phyloP scores from a whole-genome alignment of 2,329 filamentous ascomycete genomes.

The Epichloe sibirici region DNA sequence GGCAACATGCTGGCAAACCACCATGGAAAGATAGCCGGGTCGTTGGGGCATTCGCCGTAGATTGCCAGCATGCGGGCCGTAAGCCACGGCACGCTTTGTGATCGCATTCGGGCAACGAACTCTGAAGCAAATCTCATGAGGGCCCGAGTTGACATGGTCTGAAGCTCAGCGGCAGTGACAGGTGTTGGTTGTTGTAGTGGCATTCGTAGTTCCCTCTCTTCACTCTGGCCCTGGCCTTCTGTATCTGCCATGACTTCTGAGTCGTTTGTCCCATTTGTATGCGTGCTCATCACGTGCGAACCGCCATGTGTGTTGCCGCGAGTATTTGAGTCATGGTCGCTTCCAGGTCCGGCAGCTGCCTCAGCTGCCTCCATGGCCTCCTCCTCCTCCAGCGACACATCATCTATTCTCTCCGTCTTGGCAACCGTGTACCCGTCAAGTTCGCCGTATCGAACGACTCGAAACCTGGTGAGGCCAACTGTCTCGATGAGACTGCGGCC shows the following conservation, averaged over 20 bases:
- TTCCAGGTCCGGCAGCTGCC: constrained; percentile 9
- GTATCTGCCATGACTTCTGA: not conserved
- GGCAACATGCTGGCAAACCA: constrained; percentile 82
- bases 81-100: constrained; percentile 61
- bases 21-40: constrained; percentile 71
- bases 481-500: constrained; percentile 75
- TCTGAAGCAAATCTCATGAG: constrained; percentile 52
- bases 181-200: not conserved
- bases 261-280: not conserved
- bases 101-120: constrained; percentile 59
- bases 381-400: constrained; percentile 71
- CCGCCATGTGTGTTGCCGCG: not conserved
- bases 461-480: constrained; percentile 64
- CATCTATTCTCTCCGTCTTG: constrained; percentile 65
- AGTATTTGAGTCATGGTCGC: not conserved
- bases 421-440: constrained; percentile 70
- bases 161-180: constrained; percentile 8
- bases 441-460: constrained; percentile 49
- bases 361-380: constrained; percentile 64
- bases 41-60: constrained; percentile 66
- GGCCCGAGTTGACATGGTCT: constrained; percentile 53
- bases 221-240: not conserved
- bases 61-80: constrained; percentile 57
- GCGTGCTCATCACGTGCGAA: not conserved
- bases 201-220: not conserved